Evolutionary conservation across 345 rosid species (phyloP), one percentile per base, ranked within the genome.

Genomic region (Murraya koenigii): DNA sequence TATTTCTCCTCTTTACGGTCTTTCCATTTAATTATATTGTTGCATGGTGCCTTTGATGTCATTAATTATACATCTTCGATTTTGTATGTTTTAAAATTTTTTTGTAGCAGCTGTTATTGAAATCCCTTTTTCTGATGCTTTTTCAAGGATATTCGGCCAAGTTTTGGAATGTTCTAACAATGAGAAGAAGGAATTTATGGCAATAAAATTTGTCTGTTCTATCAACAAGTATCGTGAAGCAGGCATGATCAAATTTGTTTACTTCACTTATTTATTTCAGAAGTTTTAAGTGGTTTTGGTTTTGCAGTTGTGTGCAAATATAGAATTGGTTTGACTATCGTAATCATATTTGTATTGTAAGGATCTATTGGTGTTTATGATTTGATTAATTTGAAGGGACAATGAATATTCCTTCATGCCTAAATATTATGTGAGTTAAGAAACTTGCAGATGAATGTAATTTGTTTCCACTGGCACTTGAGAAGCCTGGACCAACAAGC

Each of bases 251-350:
- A 96, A 94, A 82, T 87, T 94, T 79, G 96, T 66, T n/a, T 78
- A 62, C 66, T 65, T 10, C 66, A 35, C 38, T 68, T 78, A 39
- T 75, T 60, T 54, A 59, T 61, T 82, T 61, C 75, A 81, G 85
- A 82, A 69, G 30, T 73, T 83, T 76, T 86, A 88, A 85, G 88
- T 41, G 80, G 80, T 88, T 91, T 89, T 82, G 85, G 91, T 96
- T 86, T 94, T 94, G 98, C 97, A 94, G 99, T 94, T 96, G 98
- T 94, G 99, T 96, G 88, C 98, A 94, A 89, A 87, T 96, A 90
- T 88, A 93, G 98, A 91, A 94, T 95, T 96, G 99, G 98, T 96
- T 96, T 96, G 97, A 96, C 98, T 92, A 94, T 96, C 98, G 97
- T 92, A 94, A 94, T 90, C 97, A 95, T 95, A 86, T 96, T 80